Base-by-base conservation (phyloP, 305 asterid species). In the Plantago lanceolata region DNA sequence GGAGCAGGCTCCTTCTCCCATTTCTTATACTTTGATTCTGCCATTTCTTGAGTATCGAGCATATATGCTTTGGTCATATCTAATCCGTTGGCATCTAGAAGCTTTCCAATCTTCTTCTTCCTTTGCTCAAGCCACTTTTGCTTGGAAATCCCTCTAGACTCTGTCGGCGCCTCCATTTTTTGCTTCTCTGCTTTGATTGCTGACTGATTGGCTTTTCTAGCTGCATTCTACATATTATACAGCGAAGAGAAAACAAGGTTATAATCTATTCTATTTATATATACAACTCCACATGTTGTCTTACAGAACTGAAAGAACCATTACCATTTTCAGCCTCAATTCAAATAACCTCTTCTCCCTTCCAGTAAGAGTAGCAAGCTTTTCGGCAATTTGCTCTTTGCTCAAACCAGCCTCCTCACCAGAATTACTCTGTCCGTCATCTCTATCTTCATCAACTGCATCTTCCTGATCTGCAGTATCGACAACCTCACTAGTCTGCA, bases 1-100 rank as follows among this genome's bases (percentile, higher is more conserved):
- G 97, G 97, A 68, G 97, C 97, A 70, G 95, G 94, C 37, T 82
- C 87, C 80, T 87, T 85, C 69, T 84, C 94, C 96, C 94, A 87
- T 71, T 87, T 92, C 82, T 92, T 85, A 77, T 92, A 92, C 79
- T 92, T 89, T 3, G 81, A 19, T 73, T 85, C 77, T 44, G 95
- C 97, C 86, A 75, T 75, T 65, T 87, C 97, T 70, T 84, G 82
- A 1, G 96, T 89, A 71, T 89, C 96, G 53, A 92, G 87, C 96
- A 89, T 87, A 73, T 82, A 89, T 28, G 96, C 85, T 76, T 87
- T 82, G 72, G 81, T 85, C 95, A 89, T 89, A 69, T 89, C 98
- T 64, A 92, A 73, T 29, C 97, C 96, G 76, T 92, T 89, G 63
- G 96, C 85, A 65, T 89, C 98, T 9, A 92, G 77, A 76, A 89